Evolutionary conservation across 805 yeast species (phyloP), one percentile per base, ranked within the genome.

Genomic region (Saturnispora besseyi): DNA sequence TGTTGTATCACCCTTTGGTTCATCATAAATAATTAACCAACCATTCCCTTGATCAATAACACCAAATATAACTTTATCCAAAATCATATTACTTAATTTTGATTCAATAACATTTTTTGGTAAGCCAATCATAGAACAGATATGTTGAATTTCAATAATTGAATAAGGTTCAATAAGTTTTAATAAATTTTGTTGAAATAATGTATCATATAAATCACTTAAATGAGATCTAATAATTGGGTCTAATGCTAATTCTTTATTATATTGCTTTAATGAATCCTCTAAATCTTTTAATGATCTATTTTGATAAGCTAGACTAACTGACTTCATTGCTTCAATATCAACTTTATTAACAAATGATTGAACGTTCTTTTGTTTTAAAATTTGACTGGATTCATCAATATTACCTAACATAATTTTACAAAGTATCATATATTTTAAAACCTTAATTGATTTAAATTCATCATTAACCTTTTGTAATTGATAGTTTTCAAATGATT

Each of bases 31-130:
- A 57, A 88, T 82, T 59, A 93, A 76, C 96, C 97, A 93, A 8
- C 99, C 99, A 64, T 90, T 90, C 44, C 98, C 98, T 72, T 93
- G 99, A 67, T 93, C 99, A 58, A 93, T 74, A 34, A 93, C 98
- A 44, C 99, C 99, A 62, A 82, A 85, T 59, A 93, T 88, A n/a
- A 89, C 86, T 61, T 87, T 84, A 68, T 93, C 99, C 59, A 93
- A 76, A 58, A 93, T 91, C 98, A 93, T 91, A 68, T 91, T 97
- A 45, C 95, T 82, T 55, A 93, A 75, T 66, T 93, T 93, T 21
- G 95, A 95, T 69, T 93, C 99, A 31, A 93, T 88, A 63, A 88
- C 95, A 55, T 81, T 84, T 44, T 81, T 73, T 56, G 89, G 91
- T 54, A 95, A 77, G 6, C 96, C 97, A 52, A 95, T 87, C 59